These are phyloP conservation scores for Leavenworthia alabamica DNA, from an alignment of 345 rosid species.

Conservation along the genomic window DNA sequence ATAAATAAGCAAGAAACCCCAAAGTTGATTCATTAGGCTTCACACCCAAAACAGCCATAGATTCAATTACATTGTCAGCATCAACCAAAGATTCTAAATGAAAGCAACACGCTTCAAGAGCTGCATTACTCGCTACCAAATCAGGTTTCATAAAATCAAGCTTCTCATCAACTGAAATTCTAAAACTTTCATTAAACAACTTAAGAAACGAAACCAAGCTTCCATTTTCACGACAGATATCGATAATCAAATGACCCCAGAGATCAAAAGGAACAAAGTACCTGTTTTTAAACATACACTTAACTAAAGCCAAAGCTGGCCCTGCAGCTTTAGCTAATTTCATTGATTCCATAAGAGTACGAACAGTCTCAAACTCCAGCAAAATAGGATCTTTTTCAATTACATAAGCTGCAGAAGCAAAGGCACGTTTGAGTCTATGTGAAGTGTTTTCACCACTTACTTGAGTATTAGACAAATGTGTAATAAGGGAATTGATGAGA, in stretches of 20 bases:
- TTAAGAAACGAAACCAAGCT: slow-evolving; percentile 44
- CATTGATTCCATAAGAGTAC: slow-evolving; percentile 55
- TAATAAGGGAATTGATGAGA: slow-evolving; percentile 64
- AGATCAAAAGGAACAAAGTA: slow-evolving; percentile 66
- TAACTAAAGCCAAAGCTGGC: slow-evolving; percentile 78
- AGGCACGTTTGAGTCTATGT: slow-evolving; percentile 83
- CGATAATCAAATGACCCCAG: slow-evolving; percentile 65
- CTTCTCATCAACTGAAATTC: slow-evolving; percentile 70
- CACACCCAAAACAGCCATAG: slow-evolving; percentile 63
- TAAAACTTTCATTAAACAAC: slow-evolving; percentile 63
- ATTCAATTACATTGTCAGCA: slow-evolving; percentile 60
- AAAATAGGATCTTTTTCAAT: slow-evolving; percentile 56
- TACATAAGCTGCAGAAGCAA: slow-evolving; percentile 67
- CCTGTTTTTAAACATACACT: slow-evolving; percentile 73
- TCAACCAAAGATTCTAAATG: slow-evolving; percentile 53
- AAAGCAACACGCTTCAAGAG: slow-evolving; percentile 62
- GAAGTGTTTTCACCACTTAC: slow-evolving; percentile 20
- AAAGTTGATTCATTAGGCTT: slow-evolving; percentile 69
- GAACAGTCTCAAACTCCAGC: slow-evolving; percentile 49
- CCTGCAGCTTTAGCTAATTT: slow-evolving; percentile 43
- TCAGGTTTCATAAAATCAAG: slow-evolving; percentile 68
- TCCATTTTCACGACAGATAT: slow-evolving; percentile 46
- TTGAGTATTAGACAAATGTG: slow-evolving; percentile 36
- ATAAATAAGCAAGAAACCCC: slow-evolving; percentile 77
- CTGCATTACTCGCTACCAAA: slow-evolving; percentile 61